Percentiles rank a stretch among this genome's conserved stretches.
These are phyloP conservation scores for Scedosporium dehoogii DNA, from an alignment of 2,329 filamentous ascomycete species.

Conservation along the genomic window DNA sequence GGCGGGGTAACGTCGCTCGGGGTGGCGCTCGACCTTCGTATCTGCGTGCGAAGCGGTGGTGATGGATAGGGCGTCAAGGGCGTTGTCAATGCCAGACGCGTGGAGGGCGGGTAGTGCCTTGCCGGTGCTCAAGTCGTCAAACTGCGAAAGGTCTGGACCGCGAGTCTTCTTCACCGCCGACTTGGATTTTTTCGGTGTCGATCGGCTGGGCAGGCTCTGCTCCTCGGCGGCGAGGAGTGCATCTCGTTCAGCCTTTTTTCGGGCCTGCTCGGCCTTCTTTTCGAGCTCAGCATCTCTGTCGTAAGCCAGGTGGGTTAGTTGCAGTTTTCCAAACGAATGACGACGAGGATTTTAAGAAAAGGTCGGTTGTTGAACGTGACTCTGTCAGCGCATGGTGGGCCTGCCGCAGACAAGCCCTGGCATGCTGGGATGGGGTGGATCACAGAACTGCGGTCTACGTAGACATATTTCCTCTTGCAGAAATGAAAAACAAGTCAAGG, in stretches of 20 bases:
- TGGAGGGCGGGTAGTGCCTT: constrained; percentile 54
- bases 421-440: not conserved
- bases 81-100: constrained; percentile 86
- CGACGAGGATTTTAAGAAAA: not conserved
- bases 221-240: constrained; percentile 79
- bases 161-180: constrained; percentile 58
- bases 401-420: not conserved
- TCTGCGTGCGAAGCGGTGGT: constrained; percentile 37
- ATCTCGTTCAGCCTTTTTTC: constrained; percentile 88
- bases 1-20: constrained; percentile 78
- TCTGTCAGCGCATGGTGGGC: not conserved
- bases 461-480: not conserved
- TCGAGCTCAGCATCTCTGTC: constrained; percentile 73
- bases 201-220: constrained; percentile 45
- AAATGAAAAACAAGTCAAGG: not conserved
- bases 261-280: constrained; percentile 71
- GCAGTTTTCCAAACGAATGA: not conserved
- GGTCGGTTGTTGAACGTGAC: not conserved
- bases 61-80: constrained; percentile 74
- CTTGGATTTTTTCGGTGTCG: constrained; percentile 58
- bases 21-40: constrained; percentile 71
- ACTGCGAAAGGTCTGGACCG: constrained; percentile 65
- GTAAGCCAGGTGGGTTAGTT: not conserved
- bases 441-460: not conserved
- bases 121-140: constrained; percentile 44